Evolutionary conservation across 2,329 filamentous ascomycete species (phyloP).

Genomic region (Dendrostoma leiphaemia): DNA sequence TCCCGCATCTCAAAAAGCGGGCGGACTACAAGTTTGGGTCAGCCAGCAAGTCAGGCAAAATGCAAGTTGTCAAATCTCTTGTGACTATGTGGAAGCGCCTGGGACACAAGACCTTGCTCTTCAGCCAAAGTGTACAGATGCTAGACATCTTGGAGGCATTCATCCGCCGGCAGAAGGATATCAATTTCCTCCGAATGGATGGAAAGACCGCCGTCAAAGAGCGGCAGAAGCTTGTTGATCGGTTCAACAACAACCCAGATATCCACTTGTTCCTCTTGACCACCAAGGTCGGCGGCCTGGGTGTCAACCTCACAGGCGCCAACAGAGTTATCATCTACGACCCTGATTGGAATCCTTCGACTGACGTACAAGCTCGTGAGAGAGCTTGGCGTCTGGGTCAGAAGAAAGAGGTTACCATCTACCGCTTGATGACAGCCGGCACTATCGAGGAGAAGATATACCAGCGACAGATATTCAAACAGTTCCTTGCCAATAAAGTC

Average conservation of each 20-base stretch:
- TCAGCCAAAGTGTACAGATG: constrained; percentile 93
- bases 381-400: constrained; percentile 94
- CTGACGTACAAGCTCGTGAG: constrained; percentile 91
- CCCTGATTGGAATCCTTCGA: constrained; percentile 98
- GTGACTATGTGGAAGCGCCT: constrained; percentile 85
- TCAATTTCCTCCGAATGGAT: constrained; percentile 89
- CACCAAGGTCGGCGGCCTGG: constrained; percentile 91
- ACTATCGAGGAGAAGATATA: constrained; percentile 99
- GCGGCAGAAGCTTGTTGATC: constrained; percentile 86
- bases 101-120: constrained; percentile 90
- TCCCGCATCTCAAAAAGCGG: constrained; percentile 56
- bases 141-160: constrained; percentile 89
- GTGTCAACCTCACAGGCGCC: constrained; percentile 91
- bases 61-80: constrained; percentile 89
- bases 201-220: constrained; percentile 85
- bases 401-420: constrained; percentile 92
- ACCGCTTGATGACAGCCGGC: constrained; percentile 94
- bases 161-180: constrained; percentile 60
- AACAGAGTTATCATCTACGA: constrained; percentile 98
- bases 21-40: constrained; percentile 74
- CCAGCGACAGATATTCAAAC: constrained; percentile 97
- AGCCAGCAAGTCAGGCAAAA: constrained; percentile 81
- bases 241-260: constrained; percentile 79
- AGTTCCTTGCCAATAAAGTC: constrained; percentile 96
- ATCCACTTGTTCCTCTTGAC: constrained; percentile 90